Conservation (phyloP, 768 basidiomycete genomes). For the Boletus fagicola region DNA sequence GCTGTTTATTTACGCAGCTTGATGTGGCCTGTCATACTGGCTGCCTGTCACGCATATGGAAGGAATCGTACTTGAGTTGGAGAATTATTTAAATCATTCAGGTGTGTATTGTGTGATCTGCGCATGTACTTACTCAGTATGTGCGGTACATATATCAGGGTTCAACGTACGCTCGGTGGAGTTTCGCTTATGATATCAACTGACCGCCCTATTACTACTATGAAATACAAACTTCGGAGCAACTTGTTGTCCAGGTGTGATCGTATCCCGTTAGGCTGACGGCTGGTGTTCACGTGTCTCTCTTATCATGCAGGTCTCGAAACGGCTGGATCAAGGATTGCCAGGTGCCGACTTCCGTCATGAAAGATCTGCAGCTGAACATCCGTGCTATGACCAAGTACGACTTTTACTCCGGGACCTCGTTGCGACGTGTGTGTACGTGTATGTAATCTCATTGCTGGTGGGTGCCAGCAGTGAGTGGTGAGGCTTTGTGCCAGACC, state of each 20-base stretch:
- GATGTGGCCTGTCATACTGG: slow-evolving; percentile 34
- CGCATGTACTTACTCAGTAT: slow-evolving; percentile 5
- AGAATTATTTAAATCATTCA: slow-evolving; percentile 31
- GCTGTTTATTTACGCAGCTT: slow-evolving; percentile 22
- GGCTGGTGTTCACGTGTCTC: slow-evolving; percentile 22
- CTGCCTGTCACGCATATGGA: slow-evolving; percentile 29
- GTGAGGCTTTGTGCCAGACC: slow-evolving; percentile 21
- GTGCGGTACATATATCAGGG: slow-evolving; percentile 18
- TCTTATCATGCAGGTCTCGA: slow-evolving; percentile 31
- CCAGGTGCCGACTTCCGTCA: slow-evolving; percentile 35
- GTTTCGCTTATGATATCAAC: slow-evolving; percentile 9
- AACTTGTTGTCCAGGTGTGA: slow-evolving; percentile 34
- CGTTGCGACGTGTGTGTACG: slow-evolving; percentile 18
- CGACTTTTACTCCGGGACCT: slow-evolving; percentile 12
- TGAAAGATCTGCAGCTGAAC: slow-evolving; percentile 33
- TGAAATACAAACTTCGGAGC: slow-evolving; percentile 39
- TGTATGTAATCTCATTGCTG: slow-evolving; percentile 27
- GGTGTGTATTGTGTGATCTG: slow-evolving; percentile 22
- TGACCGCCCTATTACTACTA: slow-evolving; percentile 26
- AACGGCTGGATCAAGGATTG: slow-evolving; percentile 34
- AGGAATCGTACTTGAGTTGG: slow-evolving; percentile 24
- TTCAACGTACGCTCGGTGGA: slow-evolving; percentile 23
- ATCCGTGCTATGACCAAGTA: slow-evolving; percentile 23
- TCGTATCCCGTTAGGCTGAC: slow-evolving; percentile 19
- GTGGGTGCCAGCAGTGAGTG: slow-evolving; percentile 23